Evolutionary conservation across 2,329 filamentous ascomycete genomes (phyloP), one percentile per base, ranked within the genome.

Genomic region (Xylariaceae sp.): DNA sequence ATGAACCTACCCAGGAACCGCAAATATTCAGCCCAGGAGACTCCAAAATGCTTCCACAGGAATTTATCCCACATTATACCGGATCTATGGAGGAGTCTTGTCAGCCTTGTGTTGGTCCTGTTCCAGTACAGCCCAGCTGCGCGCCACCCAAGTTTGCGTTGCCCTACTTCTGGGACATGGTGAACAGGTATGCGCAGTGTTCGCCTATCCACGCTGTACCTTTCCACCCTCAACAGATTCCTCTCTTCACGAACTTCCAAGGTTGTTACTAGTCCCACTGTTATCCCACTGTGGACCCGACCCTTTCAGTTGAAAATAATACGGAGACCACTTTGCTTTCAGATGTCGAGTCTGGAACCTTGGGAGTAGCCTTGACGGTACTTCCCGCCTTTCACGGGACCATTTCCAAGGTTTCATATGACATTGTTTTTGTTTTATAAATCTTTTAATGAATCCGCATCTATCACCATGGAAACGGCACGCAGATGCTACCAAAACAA

Each of bases 191-290:
- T 58, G 69, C 71, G 45, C 72, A 72, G 55, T 70, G 72, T 44
- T 61, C 65, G 38, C 68, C 71, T 37, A 63, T 73, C 30, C 73
- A 74, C 42, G 66, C 72, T 43, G 62, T 70, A 37, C 66, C 71
- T 18, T 76, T 78, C 43, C 73, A 76, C 45, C 70, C 73, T 37
- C 73, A 73, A 34, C 74, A 74, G 59, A 68, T 76, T 43, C 68
- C 72, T 26, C 63, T 78, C 39, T 68, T 78, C 52, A 63, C 68
- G 37, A 68, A 73, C 44, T 68, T 76, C 42, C 74, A 73, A 58
- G 71, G 72, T 44, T 77, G 65, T 56, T 70, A 73, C 60, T 77
- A 73, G 49, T 42, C 49, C 34, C 6, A 26, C 22, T 26, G 11
- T 26, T 6, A 26, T 26, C 6, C 22, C 22, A 6, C 11, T 26